These are phyloP conservation scores for Nakazawaea pomicola DNA, from an alignment of 805 yeast species.

Conservation along the genomic window DNA sequence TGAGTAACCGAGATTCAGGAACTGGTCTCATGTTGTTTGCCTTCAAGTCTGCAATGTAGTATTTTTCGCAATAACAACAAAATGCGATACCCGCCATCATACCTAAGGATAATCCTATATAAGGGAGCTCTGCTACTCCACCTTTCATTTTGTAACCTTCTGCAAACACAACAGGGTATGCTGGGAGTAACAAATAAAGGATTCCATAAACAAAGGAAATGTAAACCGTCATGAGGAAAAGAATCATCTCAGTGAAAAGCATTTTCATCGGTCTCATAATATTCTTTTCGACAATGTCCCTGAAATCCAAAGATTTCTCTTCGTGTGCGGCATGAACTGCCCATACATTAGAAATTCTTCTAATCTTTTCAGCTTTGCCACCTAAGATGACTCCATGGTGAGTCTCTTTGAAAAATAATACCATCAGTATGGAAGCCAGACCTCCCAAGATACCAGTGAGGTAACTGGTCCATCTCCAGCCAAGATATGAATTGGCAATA, in stretches of 20 bases:
- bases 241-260: constrained; percentile 66
- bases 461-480: constrained; percentile 84
- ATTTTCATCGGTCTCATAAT: constrained; percentile 62
- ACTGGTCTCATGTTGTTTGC: constrained; percentile 52
- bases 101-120: constrained; percentile 70
- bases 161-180: constrained; percentile 67
- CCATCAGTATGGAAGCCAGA: constrained; percentile 29
- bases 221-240: constrained; percentile 61
- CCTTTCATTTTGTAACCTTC: constrained; percentile 54
- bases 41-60: constrained; percentile 40
- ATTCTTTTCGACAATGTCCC: constrained; percentile 57
- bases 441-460: constrained; percentile 59
- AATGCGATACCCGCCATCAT: constrained; percentile 49
- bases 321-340: constrained; percentile 77
- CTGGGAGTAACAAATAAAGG: constrained; percentile 65
- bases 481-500: constrained; percentile 52
- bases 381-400: constrained; percentile 65
- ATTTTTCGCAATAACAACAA: constrained; percentile 50
- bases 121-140: constrained; percentile 74
- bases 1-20: constrained; percentile 79
- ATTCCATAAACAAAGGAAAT: constrained; percentile 79
- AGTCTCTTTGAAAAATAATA: constrained; percentile 44
- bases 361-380: constrained; percentile 54
- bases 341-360: constrained; percentile 74
- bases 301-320: constrained; percentile 46